Evolutionary conservation across 2,329 filamentous ascomycete species (phyloP).

Genomic region (Chaetoscypha palmicola): DNA sequence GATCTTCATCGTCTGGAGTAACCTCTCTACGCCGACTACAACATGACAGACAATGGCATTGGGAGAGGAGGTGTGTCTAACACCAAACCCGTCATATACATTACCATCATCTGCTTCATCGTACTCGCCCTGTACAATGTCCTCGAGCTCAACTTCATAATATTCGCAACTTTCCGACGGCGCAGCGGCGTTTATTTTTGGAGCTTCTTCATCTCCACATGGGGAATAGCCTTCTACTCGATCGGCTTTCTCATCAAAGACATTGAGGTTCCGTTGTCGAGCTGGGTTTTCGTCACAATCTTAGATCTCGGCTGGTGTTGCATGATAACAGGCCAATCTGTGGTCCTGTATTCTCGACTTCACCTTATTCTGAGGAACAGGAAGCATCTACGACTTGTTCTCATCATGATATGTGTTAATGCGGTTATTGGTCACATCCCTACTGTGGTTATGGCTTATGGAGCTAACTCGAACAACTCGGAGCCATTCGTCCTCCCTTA

Average conservation of each 20-base stretch:
- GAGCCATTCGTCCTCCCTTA: conserved; percentile 19
- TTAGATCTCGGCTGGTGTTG: conserved; percentile 40
- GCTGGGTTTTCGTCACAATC: conserved; percentile 35
- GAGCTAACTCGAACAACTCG: conserved; percentile 13
- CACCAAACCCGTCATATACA: neutral
- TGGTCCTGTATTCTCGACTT: conserved; percentile 44
- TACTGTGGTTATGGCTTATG: conserved; percentile 39
- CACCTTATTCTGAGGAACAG: conserved; percentile 38
- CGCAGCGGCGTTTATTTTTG: conserved; percentile 44
- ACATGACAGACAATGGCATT: neutral
- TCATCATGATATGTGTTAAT: conserved; percentile 40
- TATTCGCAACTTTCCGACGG: conserved; percentile 41
- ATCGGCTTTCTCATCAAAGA: conserved; percentile 41
- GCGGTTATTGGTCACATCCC: conserved; percentile 39
- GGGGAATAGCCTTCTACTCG: conserved; percentile 39
- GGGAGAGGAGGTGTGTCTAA: neutral
- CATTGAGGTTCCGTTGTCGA: conserved; percentile 25
- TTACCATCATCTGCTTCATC: conserved; percentile 38
- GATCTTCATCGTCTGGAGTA: no score
- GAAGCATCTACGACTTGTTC: conserved; percentile 34
- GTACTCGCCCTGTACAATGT: conserved; percentile 44
- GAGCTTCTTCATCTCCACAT: conserved; percentile 39
- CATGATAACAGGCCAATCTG: conserved; percentile 35
- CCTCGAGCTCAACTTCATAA: conserved; percentile 40
- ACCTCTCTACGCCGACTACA: neutral